These are phyloP conservation scores for Conidiobolus coronatus DNA, from an alignment of 371 early-diverging fungal genomes.

Conservation along the genomic window DNA sequence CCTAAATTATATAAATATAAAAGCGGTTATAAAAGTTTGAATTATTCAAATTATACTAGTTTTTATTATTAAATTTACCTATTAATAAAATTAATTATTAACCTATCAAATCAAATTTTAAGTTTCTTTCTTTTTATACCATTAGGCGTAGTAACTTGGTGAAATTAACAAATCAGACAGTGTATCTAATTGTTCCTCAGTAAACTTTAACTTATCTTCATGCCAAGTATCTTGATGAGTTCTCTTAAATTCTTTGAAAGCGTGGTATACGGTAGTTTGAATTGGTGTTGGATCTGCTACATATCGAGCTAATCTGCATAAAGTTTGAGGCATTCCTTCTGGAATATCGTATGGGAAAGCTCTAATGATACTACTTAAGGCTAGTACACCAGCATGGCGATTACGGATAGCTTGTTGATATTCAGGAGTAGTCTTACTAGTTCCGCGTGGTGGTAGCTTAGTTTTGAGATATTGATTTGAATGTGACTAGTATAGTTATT, in stretches of 20 bases:
- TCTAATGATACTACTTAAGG: constrained; percentile 54
- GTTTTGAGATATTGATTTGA: constrained; percentile 13
- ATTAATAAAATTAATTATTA: no score
- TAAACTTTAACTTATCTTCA: constrained; percentile 55
- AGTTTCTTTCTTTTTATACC: background rate
- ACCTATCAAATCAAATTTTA: no score
- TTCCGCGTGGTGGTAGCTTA: constrained; percentile 18
- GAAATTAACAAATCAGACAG: constrained; percentile 72
- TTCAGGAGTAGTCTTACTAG: constrained; percentile 14
- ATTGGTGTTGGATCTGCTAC: constrained; percentile 74
- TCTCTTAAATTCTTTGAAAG: constrained; percentile 73
- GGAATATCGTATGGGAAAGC: constrained; percentile 87
- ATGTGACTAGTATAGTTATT: constrained; percentile 6
- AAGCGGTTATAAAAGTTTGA: no score
- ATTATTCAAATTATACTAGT: no score
- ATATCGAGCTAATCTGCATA: constrained; percentile 47
- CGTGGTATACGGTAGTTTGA: constrained; percentile 55
- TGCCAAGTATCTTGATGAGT: constrained; percentile 91
- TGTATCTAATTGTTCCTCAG: constrained; percentile 44
- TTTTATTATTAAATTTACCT: no score
- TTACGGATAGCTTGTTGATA: constrained; percentile 32
- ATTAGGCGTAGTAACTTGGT: constrained; percentile 55
- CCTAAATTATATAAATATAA: no score
- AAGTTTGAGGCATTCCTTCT: constrained; percentile 64
- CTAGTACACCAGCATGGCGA: constrained; percentile 73